Evolutionary conservation across 2,329 filamentous ascomycete genomes (phyloP), one percentile per base, ranked within the genome.

Genomic region (Colletotrichum tropicicola): DNA sequence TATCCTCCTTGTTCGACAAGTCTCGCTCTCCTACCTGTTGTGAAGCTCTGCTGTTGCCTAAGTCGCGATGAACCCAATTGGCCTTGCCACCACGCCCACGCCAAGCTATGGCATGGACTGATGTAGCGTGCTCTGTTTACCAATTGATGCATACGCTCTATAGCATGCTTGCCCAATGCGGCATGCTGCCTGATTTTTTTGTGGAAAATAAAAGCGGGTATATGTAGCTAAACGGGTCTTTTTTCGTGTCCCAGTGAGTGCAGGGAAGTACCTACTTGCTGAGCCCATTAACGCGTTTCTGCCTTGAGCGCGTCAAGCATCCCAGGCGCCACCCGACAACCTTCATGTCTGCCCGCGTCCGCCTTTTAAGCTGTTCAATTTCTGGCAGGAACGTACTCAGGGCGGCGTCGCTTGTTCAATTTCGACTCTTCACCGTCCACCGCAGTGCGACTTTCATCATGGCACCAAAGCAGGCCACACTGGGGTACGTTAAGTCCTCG

Each of bases 401-500:
- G 32, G 57, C 52, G 54, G 48, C 53, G 17, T 54, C 8, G 49
- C 43, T 30, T 30, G 32, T 51, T 13, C 9, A 43, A 6, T 17
- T 15, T 23, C 63, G 49, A 59, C 15, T 49, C 19, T 47, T 48
- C 37, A 32, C 32, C 25, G 25, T 59, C 21, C 27, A 35, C 17
- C 39, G 6, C 48, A 57, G n/a, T 30, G 19, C 47, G n/a, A 10
- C 25, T 19, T 15, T 70, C 70, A 59, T 44, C 44, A 83, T 84
- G 80, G 80, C 82, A 70, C 81, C 81, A 44, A 94, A 92, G 76
- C 93, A 97, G 81, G 89, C 92, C 73, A 97, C 92, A 66, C 81
- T 97, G 77, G 92, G 92, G 94, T 97, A 96, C 81, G 93, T 95
- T 68, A 90, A 88, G 79, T 81, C 89, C 72, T 84, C 85, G 69